These are phyloP conservation scores for Scutellaria baicalensis DNA, from an alignment of 257 asterid genomes.

Conservation along the genomic window DNA sequence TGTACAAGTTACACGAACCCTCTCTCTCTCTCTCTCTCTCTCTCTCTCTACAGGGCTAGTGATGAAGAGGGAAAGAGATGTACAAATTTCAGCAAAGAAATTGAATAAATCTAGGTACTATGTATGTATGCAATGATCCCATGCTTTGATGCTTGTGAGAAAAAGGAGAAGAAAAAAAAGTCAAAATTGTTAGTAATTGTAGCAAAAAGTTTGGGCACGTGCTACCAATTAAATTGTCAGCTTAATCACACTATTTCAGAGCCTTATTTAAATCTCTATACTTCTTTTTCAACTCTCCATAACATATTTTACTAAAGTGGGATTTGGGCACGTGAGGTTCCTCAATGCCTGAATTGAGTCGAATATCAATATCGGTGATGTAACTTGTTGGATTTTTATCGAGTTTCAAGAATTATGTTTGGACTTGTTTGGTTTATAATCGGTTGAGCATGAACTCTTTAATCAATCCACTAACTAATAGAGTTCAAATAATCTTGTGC, in stretches of 20 bases:
- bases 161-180: neutral
- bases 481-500: neutral
- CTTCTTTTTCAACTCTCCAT: constrained; percentile 6
- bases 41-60: neutral
- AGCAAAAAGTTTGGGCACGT: constrained; percentile 9
- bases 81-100: neutral
- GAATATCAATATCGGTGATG: no score
- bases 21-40: neutral
- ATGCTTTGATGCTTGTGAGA: neutral
- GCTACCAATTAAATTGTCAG: neutral
- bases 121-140: constrained; percentile 1
- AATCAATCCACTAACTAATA: neutral
- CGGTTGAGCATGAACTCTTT: no score
- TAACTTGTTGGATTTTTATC: neutral
- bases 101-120: constrained; percentile 13
- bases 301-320: neutral
- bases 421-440: neutral
- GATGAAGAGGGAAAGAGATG: neutral
- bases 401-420: neutral
- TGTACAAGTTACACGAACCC: neutral
- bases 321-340: constrained; percentile 2
- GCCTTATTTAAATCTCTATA: neutral
- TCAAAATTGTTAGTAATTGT: neutral
- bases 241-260: neutral
- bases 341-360: no score